Base-by-base conservation (phyloP, 2,329 filamentous ascomycete genomes). In the Fusarium devonianum region DNA sequence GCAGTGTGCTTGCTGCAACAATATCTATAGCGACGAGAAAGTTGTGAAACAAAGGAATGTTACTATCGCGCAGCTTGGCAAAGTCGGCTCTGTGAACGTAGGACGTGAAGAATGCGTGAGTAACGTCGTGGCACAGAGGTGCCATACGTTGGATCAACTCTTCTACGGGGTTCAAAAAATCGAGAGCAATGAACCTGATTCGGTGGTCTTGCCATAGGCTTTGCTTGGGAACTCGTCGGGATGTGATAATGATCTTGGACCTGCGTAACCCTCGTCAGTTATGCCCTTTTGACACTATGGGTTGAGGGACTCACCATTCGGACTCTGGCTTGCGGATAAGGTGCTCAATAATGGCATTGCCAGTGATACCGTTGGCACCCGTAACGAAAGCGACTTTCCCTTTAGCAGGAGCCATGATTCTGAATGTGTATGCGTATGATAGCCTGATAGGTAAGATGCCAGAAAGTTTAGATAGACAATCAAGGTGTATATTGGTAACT, bases 181-280 rank as follows among this genome's bases (percentile, higher is more conserved):
- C 56, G 8, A 59, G 42, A 18, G 56, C 34, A 22, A 59, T 33
- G 22, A 59, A 59, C 5, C 41, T 39, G 41, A 59, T 13, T 0
- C 56, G 53, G 3, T 46, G 53, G 18, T 59, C 56, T 32, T 59
- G 56, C 56, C 53, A 59, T 4, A 57, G 28, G 3, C 16, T 25
- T 7, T 59, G 53, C 9, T 36, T 51, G 8, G 49, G 49, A 14
- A 34, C 29, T 8, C 53, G 36, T 12, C 53, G 25, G 1, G 53
- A 59, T 2, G 56, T 59, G 26, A 59, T 51, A n/a, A 59, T 50
- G n/a, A 59, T 59, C 42, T 59, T 59, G 28, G 56, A 59, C 52
- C 49, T 55, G 10, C 12, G 12, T 49, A 7, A 49, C n/a, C n/a
- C n/a, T n/a, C n/a, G 34, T 35, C 13, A 23, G 12, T 25, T 4